Base-by-base conservation (phyloP, 108 stramenopile genomes). In the Discostella stelligeroides region DNA sequence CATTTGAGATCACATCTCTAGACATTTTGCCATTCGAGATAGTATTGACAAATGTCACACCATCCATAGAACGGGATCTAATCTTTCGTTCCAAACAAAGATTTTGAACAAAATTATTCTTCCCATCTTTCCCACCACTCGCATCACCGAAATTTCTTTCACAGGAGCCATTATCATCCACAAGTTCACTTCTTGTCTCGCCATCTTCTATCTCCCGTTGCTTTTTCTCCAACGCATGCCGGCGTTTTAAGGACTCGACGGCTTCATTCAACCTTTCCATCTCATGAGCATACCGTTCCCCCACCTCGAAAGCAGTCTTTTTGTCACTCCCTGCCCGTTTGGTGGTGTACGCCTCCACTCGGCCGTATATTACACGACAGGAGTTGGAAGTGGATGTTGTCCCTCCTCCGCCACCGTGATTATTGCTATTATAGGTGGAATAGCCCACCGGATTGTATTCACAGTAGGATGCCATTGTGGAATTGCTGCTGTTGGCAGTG, bases 271-370 rank as follows among this genome's bases (percentile, higher is more conserved):
- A 49, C 41, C 54, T 57, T 18, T 74, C 47, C 73, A 90, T 83
- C 73, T 91, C 87, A 25, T 84, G 84, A 7, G 86, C 81, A 63
- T 85, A 94, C 46, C 79, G 83, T 45, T 92, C 85, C 4, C 89
- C 89, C 61, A 94, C 71, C 25, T 82, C 84, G 58, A 82, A 71
- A 7, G 93, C 93, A 49, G 85, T 90, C 70, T 90, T 94, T 73
- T 94, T 94, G 62, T 94, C 93, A 24, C 65, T 82, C 1, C 88
- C 86, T 0, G 85, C 93, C 17, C 93, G 73, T 70, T 94, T 94
- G 88, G 89, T 92, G 1, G 88, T 85, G 79, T 85, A 94, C 29
- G 90, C 93, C 77, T 94, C 93, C 34, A 94, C 78, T 20, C 90
- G 73, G 0, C 93, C 93, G 50, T 94, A 85, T n/a, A 94, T 88